Evolutionary conservation across 2,329 filamentous ascomycete genomes (phyloP).

Genomic region (Aureobasidium sp.): DNA sequence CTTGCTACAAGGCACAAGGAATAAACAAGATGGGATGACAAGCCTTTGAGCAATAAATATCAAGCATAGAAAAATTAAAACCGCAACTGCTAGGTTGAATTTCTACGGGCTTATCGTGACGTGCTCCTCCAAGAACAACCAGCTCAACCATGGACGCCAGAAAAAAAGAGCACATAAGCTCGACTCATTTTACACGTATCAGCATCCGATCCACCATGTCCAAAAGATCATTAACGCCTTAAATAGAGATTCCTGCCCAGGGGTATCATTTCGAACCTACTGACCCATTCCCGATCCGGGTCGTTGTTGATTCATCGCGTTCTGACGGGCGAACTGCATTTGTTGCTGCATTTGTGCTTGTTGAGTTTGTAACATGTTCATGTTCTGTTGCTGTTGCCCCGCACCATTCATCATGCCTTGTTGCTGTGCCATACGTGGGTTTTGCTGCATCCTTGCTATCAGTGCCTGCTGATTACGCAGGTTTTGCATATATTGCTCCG

Average conservation of each 20-base stretch:
- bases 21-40: no score
- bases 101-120: neutral
- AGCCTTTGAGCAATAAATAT: no score
- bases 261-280: constrained; percentile 2
- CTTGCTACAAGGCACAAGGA: neutral
- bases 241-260: neutral
- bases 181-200: neutral
- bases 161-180: neutral
- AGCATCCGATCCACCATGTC: neutral
- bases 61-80: neutral
- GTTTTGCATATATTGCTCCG: constrained; percentile 28
- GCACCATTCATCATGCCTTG: constrained; percentile 15
- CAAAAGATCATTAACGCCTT: neutral
- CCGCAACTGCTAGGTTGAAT: no score
- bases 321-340: constrained; percentile 8
- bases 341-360: constrained; percentile 16
- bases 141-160: neutral
- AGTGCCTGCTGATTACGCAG: constrained; percentile 23
- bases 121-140: neutral
- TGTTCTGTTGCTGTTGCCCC: constrained; percentile 10
- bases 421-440: constrained; percentile 16
- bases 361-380: constrained; percentile 19
- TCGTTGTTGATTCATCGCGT: constrained; percentile 12
- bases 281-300: constrained; percentile 10
- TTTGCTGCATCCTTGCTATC: constrained; percentile 16